phyloP scores from a whole-genome alignment of 1,284 basidiomycete species.

The Mycena citricolor region DNA sequence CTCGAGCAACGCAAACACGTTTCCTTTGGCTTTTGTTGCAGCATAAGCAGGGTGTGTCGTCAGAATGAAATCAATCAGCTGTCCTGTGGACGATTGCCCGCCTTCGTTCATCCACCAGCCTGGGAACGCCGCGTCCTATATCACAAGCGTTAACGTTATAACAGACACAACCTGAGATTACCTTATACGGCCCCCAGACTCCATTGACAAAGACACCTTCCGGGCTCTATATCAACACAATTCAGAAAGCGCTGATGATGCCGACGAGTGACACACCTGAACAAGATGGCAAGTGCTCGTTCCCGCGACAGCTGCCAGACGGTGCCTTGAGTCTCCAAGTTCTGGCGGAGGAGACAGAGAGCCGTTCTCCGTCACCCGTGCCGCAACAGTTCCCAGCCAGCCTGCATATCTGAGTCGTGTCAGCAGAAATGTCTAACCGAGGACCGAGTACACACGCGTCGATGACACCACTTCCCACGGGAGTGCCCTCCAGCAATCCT shows the following conservation, averaged over 20 bases:
- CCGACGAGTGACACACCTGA: constrained; percentile 47
- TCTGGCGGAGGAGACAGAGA: constrained; percentile 25
- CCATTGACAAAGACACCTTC: constrained; percentile 87
- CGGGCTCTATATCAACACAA: constrained; percentile 53
- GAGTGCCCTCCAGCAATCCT: constrained; percentile 85
- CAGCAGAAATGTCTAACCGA: background rate
- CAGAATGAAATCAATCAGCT: constrained; percentile 94
- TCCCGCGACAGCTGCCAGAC: constrained; percentile 92
- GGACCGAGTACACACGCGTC: constrained; percentile 69
- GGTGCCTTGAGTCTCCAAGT: constrained; percentile 62
- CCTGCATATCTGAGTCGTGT: constrained; percentile 76
- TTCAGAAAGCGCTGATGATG: constrained; percentile 1
- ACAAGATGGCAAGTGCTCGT: constrained; percentile 96
- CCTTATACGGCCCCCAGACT: constrained; percentile 96
- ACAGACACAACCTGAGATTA: constrained; percentile 26
- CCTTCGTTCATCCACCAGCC: constrained; percentile 99
- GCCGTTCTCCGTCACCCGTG: constrained; percentile 63
- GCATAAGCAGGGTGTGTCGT: constrained; percentile 87
- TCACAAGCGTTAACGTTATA: background rate
- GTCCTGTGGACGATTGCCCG: constrained; percentile 97
- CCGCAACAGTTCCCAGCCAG: constrained; percentile 97
- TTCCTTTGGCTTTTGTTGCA: no score
- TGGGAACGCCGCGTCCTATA: constrained; percentile 81
- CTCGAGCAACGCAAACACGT: no score
- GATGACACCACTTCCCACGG: constrained; percentile 93